Percentiles rank a stretch among this genome's conserved stretches.
Evolutionary conservation across 1,284 basidiomycete species (phyloP).

Genomic region (Heterobasidion annosum): DNA sequence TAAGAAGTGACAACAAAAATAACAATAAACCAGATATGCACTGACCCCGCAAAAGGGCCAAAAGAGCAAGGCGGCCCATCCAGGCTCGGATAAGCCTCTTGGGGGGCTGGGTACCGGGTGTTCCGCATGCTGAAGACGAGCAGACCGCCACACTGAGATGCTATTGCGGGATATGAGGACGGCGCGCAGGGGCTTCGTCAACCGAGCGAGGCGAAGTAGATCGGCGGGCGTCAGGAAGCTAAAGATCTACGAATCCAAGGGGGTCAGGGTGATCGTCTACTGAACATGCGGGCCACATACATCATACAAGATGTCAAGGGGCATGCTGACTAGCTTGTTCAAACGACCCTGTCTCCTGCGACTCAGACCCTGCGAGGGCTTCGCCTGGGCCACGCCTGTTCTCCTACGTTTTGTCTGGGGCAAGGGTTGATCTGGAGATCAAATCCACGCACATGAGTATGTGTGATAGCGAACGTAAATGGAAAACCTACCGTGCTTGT

Average conservation of each 20-base stretch:
- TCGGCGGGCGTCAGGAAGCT: conserved; percentile 18
- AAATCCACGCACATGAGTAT: background rate
- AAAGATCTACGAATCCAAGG: conserved; percentile 5
- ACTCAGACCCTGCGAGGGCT: background rate
- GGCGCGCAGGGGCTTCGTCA: conserved; percentile 18
- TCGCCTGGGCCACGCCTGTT: background rate
- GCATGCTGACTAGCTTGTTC: conserved; percentile 9
- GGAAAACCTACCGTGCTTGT: no score
- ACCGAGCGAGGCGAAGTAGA: conserved; percentile 21
- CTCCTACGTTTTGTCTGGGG: background rate
- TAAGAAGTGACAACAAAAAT: background rate
- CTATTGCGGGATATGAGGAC: conserved; percentile 16
- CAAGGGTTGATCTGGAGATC: background rate
- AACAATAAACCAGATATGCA: conserved; percentile 17
- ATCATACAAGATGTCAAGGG: conserved; percentile 10
- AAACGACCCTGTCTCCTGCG: conserved; percentile 8
- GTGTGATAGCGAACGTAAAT: background rate
- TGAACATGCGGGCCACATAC: background rate
- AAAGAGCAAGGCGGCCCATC: conserved; percentile 24
- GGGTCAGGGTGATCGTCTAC: background rate
- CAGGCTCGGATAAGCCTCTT: conserved; percentile 19
- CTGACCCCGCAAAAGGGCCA: conserved; percentile 7
- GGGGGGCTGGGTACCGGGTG: conserved; percentile 19
- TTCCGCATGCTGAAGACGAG: conserved; percentile 11
- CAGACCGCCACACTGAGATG: conserved; percentile 19